A percentile compares a stretch with the other conserved stretches of the same genome.
Conservation (phyloP, 345 rosid species). For the Arabidopsis suecica region DNA sequence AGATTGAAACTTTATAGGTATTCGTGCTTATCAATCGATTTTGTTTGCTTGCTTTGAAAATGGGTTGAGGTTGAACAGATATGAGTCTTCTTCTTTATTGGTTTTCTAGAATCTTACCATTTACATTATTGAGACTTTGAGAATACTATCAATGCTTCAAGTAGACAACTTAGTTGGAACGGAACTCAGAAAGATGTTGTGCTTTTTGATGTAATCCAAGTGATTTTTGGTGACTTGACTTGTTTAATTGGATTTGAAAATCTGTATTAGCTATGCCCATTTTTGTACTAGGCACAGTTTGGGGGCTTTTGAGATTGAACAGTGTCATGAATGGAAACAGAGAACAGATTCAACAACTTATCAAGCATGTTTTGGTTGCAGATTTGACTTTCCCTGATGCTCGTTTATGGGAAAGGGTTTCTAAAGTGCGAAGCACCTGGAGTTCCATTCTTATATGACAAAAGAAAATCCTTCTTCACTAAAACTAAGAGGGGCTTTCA, state of each 20-base stretch:
- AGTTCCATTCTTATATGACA: conserved; percentile 31
- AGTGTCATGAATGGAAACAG: background rate
- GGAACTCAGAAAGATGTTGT: background rate
- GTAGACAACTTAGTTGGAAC: conserved; percentile 12
- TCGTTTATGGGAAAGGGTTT: conserved; percentile 37
- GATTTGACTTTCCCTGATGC: conserved; percentile 43
- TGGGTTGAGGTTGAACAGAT: conserved; percentile 10
- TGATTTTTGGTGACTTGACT: conserved; percentile 18
- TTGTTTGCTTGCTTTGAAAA: conserved; percentile 18
- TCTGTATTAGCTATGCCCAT: background rate
- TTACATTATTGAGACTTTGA: background rate
- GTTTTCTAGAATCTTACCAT: background rate
- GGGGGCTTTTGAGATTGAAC: background rate
- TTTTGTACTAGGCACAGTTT: background rate
- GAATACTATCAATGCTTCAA: background rate
- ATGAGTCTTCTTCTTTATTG: background rate
- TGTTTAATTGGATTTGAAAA: conserved; percentile 2
- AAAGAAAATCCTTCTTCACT: conserved; percentile 4
- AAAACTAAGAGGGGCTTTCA: background rate
- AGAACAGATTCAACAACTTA: background rate
- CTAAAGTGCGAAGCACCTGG: conserved; percentile 35
- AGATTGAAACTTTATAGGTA: conserved; percentile 6
- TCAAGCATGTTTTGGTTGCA: conserved; percentile 13
- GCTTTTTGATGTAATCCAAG: background rate
- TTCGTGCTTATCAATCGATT: background rate